Percentiles rank a stretch among this genome's conserved stretches.
Evolutionary conservation across 2,329 filamentous ascomycete genomes (phyloP).

Genomic region (Ascosphaera aggregata): DNA sequence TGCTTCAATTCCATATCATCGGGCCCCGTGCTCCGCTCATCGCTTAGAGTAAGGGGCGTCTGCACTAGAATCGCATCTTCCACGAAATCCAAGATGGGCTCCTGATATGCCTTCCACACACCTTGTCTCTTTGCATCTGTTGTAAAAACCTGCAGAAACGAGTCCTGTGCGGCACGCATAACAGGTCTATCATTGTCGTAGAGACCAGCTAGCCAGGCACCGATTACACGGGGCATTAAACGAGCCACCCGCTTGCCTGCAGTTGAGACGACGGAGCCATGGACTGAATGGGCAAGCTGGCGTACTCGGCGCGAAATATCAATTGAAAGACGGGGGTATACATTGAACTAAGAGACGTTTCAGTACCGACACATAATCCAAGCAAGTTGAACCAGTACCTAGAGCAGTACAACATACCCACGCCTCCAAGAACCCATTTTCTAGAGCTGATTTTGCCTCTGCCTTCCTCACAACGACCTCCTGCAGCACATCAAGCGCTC

Average conservation of each 20-base stretch:
- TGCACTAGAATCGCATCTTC: conserved; percentile 55
- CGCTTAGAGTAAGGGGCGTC: conserved; percentile 60
- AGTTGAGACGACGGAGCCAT: conserved; percentile 34
- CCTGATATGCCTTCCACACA: conserved; percentile 65
- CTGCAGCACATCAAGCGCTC: conserved; percentile 69
- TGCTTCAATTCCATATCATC: conserved; percentile 81
- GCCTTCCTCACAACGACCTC: conserved; percentile 34
- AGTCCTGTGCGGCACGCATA: conserved; percentile 51
- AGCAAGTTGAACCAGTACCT: conserved; percentile 4
- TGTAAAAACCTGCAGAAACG: conserved; percentile 50
- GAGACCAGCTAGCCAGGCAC: conserved; percentile 73
- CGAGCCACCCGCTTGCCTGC: conserved; percentile 64
- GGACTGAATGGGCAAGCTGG: conserved; percentile 59
- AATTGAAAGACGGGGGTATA: conserved; percentile 77
- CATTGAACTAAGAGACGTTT: conserved; percentile 36
- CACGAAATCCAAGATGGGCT: conserved; percentile 60
- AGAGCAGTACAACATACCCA: conserved; percentile 39
- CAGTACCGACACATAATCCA: conserved; percentile 11
- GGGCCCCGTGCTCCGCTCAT: conserved; percentile 58
- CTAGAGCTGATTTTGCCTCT: conserved; percentile 35
- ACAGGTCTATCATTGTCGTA: conserved; percentile 69
- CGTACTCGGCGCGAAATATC: conserved; percentile 73
- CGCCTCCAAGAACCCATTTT: conserved; percentile 64
- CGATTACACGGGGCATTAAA: conserved; percentile 52
- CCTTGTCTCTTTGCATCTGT: conserved; percentile 54